Evolutionary conservation across 2,329 filamentous ascomycete genomes (phyloP).

Genomic region (Corynespora cassiicola): DNA sequence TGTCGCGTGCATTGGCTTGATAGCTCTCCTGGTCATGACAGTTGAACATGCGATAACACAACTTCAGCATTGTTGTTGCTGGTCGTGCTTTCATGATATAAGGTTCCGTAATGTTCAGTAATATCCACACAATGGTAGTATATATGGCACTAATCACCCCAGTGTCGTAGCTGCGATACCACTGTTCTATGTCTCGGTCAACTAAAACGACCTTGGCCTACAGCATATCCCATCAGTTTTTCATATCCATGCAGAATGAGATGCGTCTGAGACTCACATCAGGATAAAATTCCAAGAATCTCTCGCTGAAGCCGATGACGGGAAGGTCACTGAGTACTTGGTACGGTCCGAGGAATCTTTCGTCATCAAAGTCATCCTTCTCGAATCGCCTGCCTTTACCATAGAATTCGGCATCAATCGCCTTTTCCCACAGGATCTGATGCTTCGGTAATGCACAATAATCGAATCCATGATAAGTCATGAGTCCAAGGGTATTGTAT

Average conservation of each 20-base stretch:
- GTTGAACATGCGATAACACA: background rate
- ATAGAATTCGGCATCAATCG: constrained; percentile 7
- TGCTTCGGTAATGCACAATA: background rate
- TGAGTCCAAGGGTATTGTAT: constrained; percentile 5
- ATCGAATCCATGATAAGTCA: constrained; percentile 8
- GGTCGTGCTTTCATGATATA: background rate
- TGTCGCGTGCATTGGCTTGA: background rate
- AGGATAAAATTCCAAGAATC: constrained; percentile 2
- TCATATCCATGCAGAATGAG: background rate
- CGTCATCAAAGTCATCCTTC: constrained; percentile 3
- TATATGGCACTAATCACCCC: background rate
- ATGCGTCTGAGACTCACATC: background rate
- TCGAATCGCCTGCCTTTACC: constrained; percentile 1
- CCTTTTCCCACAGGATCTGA: constrained; percentile 6
- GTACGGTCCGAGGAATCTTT: background rate
- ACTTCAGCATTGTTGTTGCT: constrained; percentile 1
- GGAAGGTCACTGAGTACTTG: constrained; percentile 2
- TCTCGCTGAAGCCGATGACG: background rate
- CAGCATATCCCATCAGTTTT: too few species aligned
- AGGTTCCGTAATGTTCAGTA: background rate
- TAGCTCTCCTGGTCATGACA: constrained; percentile 3
- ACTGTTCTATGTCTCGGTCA: background rate
- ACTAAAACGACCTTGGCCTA: constrained; percentile 1
- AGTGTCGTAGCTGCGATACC: constrained; percentile 1
- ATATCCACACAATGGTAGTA: background rate